Evolutionary conservation across 768 basidiomycete genomes (phyloP).

Genomic region (Boletus vinaceobasis): DNA sequence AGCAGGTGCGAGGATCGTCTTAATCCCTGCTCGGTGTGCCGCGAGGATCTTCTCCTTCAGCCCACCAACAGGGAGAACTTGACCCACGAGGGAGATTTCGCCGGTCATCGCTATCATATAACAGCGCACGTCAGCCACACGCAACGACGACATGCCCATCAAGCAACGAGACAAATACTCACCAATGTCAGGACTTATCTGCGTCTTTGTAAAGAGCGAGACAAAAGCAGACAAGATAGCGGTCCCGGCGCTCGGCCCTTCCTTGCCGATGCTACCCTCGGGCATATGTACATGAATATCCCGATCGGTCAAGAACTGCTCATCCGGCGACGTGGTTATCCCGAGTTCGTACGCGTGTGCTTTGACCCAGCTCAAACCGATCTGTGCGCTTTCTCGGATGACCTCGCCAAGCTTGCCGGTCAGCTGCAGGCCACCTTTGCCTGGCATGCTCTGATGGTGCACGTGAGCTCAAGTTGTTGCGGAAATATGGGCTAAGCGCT

Average conservation of each 20-base stretch:
- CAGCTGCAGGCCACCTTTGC: constrained; percentile 86
- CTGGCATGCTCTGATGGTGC: constrained; percentile 79
- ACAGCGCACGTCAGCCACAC: not conserved
- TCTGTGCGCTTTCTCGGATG: constrained; percentile 94
- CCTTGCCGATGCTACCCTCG: constrained; percentile 89
- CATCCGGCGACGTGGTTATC: constrained; percentile 66
- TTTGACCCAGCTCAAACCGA: constrained; percentile 91
- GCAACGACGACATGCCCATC: not conserved
- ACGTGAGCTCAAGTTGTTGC: not conserved
- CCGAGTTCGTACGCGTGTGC: constrained; percentile 86
- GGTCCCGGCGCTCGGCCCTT: constrained; percentile 95
- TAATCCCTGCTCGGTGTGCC: constrained; percentile 95
- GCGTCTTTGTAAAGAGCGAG: constrained; percentile 82
- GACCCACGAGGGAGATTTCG: constrained; percentile 93
- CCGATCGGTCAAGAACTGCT: constrained; percentile 78
- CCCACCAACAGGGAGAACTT: constrained; percentile 94
- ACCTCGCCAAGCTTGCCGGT: constrained; percentile 99
- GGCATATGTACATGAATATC: constrained; percentile 98
- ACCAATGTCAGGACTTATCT: constrained; percentile 87
- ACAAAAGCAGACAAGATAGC: constrained; percentile 91
- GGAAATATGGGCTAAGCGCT: constrained; percentile 24
- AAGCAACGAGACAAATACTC: constrained; percentile 23
- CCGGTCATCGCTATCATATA: constrained; percentile 84
- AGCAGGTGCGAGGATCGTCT: constrained; percentile 80
- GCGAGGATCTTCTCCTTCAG: constrained; percentile 96